Evolutionary conservation across 2,329 filamentous ascomycete genomes (phyloP), one percentile per base, ranked within the genome.

Genomic region (Aspergillus nomiae): DNA sequence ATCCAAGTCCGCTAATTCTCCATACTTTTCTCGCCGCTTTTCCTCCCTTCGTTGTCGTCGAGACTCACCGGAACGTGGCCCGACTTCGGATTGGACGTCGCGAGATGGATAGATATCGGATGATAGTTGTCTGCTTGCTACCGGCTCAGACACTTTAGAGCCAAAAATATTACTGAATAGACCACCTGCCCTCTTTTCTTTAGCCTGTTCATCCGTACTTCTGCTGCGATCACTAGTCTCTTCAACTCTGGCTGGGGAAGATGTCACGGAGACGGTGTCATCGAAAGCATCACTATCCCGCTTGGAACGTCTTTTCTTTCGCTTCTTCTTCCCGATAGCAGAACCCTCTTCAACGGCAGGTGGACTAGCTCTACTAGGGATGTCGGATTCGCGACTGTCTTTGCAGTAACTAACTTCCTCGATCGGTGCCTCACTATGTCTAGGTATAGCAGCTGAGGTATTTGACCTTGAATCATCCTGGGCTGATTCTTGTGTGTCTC

Each of bases 31-130:
- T 65, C 72, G 75, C 63, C 77, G 74, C 46, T 66, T 70, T 56
- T 77, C 76, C 66, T 78, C 74, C 72, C 71, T 76, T 65, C 71
- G 71, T 61, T 72, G 70, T 61, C 71, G 81, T 60, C 80, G 80
- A 32, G 73, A 70, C 16, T 76, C 74, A 21, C 81, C 80, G 36
- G 61, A 58, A 10, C 41, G 75, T 51, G 69, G 63, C 61, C 71
- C 75, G 57, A 70, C 67, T 65, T 80, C 77, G 12, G 78, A 79
- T 60, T 76, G 71, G 11, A 72, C 70, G 50, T 78, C 76, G 19
- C 73, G 72, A 59, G 73, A 70, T 19, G 67, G 62, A 30, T 61
- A 68, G 53, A 72, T 75, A 51, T 73, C 74, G 43, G 72, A 73
- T 10, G 73, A 69, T 56, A 72, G 71, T 5, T 66, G 69, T 38